Evolutionary conservation across 2,329 filamentous ascomycete genomes (phyloP), one percentile per base, ranked within the genome.

Genomic region (Ilyonectria sp.): DNA sequence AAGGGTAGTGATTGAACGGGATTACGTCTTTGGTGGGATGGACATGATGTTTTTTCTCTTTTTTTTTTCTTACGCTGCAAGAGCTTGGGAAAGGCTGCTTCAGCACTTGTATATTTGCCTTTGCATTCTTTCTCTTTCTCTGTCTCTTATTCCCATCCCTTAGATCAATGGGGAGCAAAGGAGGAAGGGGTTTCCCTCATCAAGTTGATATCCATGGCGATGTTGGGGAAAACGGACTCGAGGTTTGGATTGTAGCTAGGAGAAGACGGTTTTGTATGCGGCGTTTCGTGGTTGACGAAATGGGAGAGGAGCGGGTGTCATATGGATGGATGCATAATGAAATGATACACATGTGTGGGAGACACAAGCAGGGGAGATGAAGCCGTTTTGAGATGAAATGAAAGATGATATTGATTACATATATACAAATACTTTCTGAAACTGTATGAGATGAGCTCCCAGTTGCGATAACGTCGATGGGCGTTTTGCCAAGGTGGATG

Each of bases 301-400:
- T 23, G 26, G 26, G 29, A 26, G 40, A 17, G 40, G 26, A n/a
- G 17, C 6, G 17, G 19, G 49, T 31, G 35, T 61, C 21, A 55
- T 60, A 49, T 55, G 62, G 50, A 57, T 50, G 63, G 50, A 52
- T 44, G 37, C 43, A 56, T 61, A 65, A 65, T 65, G 63, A 60
- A 60, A 55, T 60, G 58, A 55, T 57, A 47, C 43, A 46, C 43
- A 46, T 63, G 57, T 44, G 49, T 33, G 46, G 13, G 53, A 57
- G 53, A 63, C 47, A 29, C 29, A 31, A 15, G 26, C 40, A 60
- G 23, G 40, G 40, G 50, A 43, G 40, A 54, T 7, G 40, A 35
- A 15, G 33, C 21, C 8, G 26, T 29, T 37, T 29, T 37, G 57
- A 56, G 21, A 52, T 57, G 57, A 57, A 65, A 43, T 47, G 37